These are phyloP conservation scores for Sanghuangporus sanghuang DNA, from an alignment of 1,284 basidiomycete genomes.

Conservation along the genomic window DNA sequence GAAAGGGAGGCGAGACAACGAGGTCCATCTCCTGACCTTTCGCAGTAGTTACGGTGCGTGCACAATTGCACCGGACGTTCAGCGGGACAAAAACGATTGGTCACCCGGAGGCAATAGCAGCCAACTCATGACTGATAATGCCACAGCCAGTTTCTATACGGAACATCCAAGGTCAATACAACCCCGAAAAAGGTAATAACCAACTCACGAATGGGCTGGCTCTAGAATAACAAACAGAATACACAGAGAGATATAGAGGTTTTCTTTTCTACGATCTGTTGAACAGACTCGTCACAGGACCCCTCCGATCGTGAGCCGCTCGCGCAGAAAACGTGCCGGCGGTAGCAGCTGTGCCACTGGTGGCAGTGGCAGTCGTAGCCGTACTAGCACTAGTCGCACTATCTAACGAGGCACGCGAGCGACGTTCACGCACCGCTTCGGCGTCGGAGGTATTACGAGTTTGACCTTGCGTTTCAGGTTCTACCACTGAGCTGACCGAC, in stretches of 20 bases:
- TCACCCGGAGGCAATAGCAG: no score
- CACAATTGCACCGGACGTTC: not conserved
- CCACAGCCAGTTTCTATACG: not conserved
- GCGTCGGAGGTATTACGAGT: not conserved
- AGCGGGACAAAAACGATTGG: not conserved
- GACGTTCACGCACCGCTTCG: not conserved
- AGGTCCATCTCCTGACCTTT: not conserved
- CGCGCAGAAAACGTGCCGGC: slow-evolving; percentile 1
- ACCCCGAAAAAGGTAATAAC: not conserved
- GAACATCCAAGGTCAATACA: not conserved
- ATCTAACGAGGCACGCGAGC: slow-evolving; percentile 8
- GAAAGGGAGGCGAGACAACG: not conserved
- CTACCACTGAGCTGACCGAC: slow-evolving; percentile 26
- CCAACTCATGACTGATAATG: no score
- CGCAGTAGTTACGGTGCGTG: not conserved
- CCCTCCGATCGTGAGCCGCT: slow-evolving; percentile 10
- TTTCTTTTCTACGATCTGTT: slow-evolving; percentile 3
- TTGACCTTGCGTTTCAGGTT: not conserved
- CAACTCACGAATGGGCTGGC: not conserved
- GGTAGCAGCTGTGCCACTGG: not conserved
- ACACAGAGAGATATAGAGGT: not conserved
- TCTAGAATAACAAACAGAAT: not conserved
- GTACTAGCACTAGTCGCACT: not conserved
- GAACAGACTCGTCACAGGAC: slow-evolving; percentile 17
- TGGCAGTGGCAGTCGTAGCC: not conserved